Percentiles rank a stretch among this genome's conserved stretches.
phyloP scores from a whole-genome alignment of 2,329 filamentous ascomycete genomes.

The Aureobasidium subglaciale region DNA sequence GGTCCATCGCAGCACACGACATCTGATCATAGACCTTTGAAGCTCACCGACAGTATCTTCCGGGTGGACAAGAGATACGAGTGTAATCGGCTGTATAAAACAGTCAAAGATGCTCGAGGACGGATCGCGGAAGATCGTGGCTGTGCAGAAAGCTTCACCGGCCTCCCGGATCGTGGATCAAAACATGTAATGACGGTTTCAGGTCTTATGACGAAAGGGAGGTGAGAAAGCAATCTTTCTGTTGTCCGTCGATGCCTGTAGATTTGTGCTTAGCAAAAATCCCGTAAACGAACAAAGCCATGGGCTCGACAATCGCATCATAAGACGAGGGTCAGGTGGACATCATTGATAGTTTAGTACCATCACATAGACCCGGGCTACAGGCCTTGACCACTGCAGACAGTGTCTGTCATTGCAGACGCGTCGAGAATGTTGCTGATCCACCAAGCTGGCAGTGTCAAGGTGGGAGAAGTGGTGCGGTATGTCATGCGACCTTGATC shows the following conservation, averaged over 20 bases:
- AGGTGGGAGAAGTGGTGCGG: conserved; percentile 88
- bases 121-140: background rate
- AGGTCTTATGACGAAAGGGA: background rate
- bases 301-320: background rate
- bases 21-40: too few relatives aligned
- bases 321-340: conserved; percentile 10
- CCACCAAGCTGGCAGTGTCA: conserved; percentile 84
- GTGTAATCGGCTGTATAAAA: too few relatives aligned
- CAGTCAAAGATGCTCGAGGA: background rate
- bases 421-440: conserved; percentile 66
- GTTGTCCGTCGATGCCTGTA: background rate
- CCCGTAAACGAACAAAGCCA: background rate
- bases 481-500: conserved; percentile 36
- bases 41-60: too few relatives aligned
- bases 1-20: too few relatives aligned
- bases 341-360: background rate
- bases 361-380: background rate
- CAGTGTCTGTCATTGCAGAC: background rate
- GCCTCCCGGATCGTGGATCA: background rate
- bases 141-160: conserved; percentile 2
- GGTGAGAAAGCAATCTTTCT: background rate
- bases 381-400: background rate
- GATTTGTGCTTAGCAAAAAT: background rate
- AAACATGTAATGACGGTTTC: conserved; percentile 7
- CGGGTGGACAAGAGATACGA: too few relatives aligned